Evolutionary conservation across 306 rosid genomes (phyloP).

Genomic region (Sicyos edulis): DNA sequence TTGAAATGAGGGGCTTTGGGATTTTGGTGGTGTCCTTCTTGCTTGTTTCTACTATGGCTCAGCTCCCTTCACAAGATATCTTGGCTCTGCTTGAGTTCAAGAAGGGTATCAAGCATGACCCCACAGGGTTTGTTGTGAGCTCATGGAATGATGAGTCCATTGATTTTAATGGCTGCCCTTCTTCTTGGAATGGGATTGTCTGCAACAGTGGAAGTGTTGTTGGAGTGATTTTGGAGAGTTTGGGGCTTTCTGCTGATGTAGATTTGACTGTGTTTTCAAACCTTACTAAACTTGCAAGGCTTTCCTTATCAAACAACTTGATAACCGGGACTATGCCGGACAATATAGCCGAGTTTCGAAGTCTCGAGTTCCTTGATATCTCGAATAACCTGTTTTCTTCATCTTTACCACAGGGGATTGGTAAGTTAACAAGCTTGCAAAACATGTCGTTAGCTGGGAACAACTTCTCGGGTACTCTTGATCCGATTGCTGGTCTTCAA

Average conservation of each 20-base stretch:
- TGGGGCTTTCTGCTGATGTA: constrained; percentile 72
- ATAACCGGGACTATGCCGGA: constrained; percentile 62
- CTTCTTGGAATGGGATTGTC: constrained; percentile 91
- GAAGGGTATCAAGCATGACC: constrained; percentile 92
- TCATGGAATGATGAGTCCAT: constrained; percentile 99
- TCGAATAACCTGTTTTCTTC: constrained; percentile 73
- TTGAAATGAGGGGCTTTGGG: constrained; percentile 45
- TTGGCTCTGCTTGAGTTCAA: constrained; percentile 80
- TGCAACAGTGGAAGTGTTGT: constrained; percentile 93
- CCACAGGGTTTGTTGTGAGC: constrained; percentile 69
- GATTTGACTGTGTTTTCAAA: constrained; percentile 70
- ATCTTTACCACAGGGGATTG: constrained; percentile 52
- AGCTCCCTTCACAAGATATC: constrained; percentile 97
- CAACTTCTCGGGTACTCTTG: constrained; percentile 84
- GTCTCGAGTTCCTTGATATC: constrained; percentile 70
- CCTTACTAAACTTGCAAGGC: constrained; percentile 71
- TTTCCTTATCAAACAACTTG: constrained; percentile 76
- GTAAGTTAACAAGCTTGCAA: constrained; percentile 47
- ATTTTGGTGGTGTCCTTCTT: constrained; percentile 56
- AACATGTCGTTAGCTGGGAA: constrained; percentile 78
- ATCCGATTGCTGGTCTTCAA: constrained; percentile 50
- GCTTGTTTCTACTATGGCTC: constrained; percentile 58
- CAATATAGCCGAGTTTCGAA: constrained; percentile 56
- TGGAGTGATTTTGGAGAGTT: constrained; percentile 83
- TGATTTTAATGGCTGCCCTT: constrained; percentile 92